Base-by-base conservation (phyloP, 1,139 yeast genomes). In the Geotrichum candidum region DNA sequence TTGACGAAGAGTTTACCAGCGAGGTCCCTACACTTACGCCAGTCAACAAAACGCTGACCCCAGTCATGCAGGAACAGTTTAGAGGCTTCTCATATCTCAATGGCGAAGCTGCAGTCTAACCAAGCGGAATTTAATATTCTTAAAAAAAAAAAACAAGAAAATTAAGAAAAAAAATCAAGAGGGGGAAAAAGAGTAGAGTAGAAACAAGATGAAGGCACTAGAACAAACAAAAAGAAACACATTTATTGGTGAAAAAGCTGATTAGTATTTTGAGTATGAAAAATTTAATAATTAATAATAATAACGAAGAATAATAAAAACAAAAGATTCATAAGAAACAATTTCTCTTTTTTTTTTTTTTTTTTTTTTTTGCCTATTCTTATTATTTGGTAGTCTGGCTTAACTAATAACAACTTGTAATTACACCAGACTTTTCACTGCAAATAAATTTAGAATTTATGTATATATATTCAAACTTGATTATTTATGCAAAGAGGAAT, bases 11-110 rank as follows among this genome's bases (percentile, higher is more conserved):
- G 73, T 94, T 94, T 73, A 94, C 99, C 0, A 84, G 90, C 1
- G 98, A 95, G 72, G 89, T 96, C 41, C 98, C 99, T 51, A 87
- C 96, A 60, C 81, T 94, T 75, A 94, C 99, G 0, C 99, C 99
- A 0, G 94, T 94, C 57, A 94, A 90, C 65, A 87, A 96, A 22
- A 86, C 89, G 3, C 80, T 94, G 72, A 88, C 96, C 18, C 85
- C 95, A 0, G 85, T 86, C 53, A 88, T 89, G 86, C 99, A 94
- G 79, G 97, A 94, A 71, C 96, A 90, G 77, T 94, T 94, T 82
- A 85, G 98, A 70, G 99, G 99, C 3, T 94, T 94, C 76, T 90
- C 97, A 1, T 94, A 90, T 73, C 84, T 90, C 71, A 84, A 90
- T 53, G 96, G 88, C 53, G 89, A 84, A 60, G 68, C 58, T 46